Conservation (phyloP, 2,329 filamentous ascomycete species). For the Xylariaceae sp. region DNA sequence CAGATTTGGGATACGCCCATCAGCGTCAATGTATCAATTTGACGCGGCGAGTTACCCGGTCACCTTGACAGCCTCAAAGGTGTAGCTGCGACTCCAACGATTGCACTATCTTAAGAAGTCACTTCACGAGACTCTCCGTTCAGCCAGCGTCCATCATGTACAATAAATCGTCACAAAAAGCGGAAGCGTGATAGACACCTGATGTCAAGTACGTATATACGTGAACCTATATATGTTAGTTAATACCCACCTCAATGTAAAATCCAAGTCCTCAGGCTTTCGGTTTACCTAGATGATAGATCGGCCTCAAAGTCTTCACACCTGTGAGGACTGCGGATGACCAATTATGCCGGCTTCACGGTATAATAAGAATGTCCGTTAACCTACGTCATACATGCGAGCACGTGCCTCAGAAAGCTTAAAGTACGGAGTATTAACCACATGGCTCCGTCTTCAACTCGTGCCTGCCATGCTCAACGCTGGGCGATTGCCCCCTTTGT, state of each 20-base stretch:
- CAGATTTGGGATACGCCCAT: not conserved
- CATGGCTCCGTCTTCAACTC: not conserved
- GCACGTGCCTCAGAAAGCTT: not conserved
- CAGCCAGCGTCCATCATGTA: not conserved
- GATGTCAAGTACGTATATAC: not conserved
- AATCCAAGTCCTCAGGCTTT: not conserved
- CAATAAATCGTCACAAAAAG: constrained; percentile 9
- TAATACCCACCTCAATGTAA: constrained; percentile 10
- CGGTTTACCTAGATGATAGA: not conserved
- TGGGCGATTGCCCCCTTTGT: not conserved
- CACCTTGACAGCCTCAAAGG: too few species aligned
- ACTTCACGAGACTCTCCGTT: not conserved
- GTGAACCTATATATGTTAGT: not conserved
- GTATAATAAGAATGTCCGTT: not conserved
- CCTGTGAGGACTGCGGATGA: not conserved
- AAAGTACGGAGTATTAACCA: not conserved
- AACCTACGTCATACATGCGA: not conserved
- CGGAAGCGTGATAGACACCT: not conserved
- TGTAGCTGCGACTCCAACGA: not conserved
- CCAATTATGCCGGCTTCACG: not conserved
- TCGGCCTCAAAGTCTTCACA: not conserved
- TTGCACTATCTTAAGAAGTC: not conserved
- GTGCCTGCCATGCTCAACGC: not conserved
- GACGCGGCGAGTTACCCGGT: not conserved
- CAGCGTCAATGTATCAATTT: not conserved